Conservation (phyloP, 176 grass and related monocot genomes). For the Musa acuminata region DNA sequence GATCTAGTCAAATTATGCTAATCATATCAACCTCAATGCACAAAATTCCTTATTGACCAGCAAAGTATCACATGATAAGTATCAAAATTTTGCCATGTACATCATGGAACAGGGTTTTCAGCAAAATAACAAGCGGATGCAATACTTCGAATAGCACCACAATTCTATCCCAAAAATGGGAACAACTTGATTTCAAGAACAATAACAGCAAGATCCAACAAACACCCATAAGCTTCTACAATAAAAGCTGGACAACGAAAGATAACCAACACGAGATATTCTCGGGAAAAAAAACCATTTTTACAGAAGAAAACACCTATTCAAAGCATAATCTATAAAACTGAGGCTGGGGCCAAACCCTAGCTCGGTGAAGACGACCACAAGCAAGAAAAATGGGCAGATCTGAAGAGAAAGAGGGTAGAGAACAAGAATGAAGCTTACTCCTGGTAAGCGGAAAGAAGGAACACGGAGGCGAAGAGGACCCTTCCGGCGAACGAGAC, state of each 20-base stretch:
- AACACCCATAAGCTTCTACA: background rate
- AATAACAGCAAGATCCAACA: background rate
- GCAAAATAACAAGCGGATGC: background rate
- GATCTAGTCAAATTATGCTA: background rate
- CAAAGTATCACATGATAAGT: background rate
- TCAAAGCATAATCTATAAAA: background rate
- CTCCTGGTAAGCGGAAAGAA: constrained; percentile 3
- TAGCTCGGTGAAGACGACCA: background rate
- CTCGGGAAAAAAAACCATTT: background rate
- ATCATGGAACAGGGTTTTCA: background rate
- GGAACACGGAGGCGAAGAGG: constrained; percentile 14
- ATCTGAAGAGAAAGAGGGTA: background rate
- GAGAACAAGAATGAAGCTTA: background rate
- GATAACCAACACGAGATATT: background rate
- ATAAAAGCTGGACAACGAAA: background rate
- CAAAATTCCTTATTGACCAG: background rate
- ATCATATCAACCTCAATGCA: background rate
- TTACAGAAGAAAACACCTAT: background rate
- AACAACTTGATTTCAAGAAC: background rate
- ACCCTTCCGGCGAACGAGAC: constrained; percentile 11
- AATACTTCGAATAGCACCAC: background rate
- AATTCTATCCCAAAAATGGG: background rate
- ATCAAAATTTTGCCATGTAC: background rate
- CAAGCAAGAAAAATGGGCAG: background rate
- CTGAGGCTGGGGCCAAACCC: background rate